A percentile compares a stretch with the other conserved stretches of the same genome.
phyloP scores from a whole-genome alignment of 495 filamentous ascomycete genomes.

The Penicillium macrosclerotiorum region DNA sequence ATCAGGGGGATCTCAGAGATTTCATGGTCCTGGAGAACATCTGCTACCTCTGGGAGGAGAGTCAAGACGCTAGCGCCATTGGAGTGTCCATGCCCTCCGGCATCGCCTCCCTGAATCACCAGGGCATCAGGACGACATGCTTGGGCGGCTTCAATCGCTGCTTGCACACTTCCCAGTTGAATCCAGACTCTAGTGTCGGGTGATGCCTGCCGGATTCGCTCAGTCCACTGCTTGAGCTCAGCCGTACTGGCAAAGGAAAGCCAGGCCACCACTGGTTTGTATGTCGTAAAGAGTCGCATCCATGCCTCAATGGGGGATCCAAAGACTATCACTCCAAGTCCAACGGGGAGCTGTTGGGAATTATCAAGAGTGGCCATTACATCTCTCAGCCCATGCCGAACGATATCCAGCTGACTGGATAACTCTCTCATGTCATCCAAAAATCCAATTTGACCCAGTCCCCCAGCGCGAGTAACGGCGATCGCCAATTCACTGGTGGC shows the following conservation, averaged over 20 bases:
- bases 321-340: constrained; percentile 13
- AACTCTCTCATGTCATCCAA: constrained; percentile 8
- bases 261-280: constrained; percentile 11
- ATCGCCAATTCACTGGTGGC: constrained; percentile 7
- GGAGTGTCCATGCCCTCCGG: constrained; percentile 70
- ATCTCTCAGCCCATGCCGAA: not conserved
- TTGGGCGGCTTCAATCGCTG: constrained; percentile 47
- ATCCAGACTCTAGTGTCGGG: constrained; percentile 59
- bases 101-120: constrained; percentile 69
- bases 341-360: constrained; percentile 3
- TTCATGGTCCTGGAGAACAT: constrained; percentile 42
- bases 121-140: constrained; percentile 56
- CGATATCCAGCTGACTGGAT: constrained; percentile 1
- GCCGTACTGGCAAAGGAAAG: constrained; percentile 7
- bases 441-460: constrained; percentile 12
- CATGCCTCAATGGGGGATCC: constrained; percentile 9
- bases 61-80: constrained; percentile 53
- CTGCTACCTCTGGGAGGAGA: constrained; percentile 54
- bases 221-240: constrained; percentile 5
- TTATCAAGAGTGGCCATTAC: not conserved
- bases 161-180: constrained; percentile 63
- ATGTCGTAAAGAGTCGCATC: constrained; percentile 6
- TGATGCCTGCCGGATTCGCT: constrained; percentile 5
- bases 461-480: constrained; percentile 6
- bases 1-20: constrained; percentile 47